phyloP scores from a whole-genome alignment of 164 flowering plant species.

The Paratinospora sagittata region DNA sequence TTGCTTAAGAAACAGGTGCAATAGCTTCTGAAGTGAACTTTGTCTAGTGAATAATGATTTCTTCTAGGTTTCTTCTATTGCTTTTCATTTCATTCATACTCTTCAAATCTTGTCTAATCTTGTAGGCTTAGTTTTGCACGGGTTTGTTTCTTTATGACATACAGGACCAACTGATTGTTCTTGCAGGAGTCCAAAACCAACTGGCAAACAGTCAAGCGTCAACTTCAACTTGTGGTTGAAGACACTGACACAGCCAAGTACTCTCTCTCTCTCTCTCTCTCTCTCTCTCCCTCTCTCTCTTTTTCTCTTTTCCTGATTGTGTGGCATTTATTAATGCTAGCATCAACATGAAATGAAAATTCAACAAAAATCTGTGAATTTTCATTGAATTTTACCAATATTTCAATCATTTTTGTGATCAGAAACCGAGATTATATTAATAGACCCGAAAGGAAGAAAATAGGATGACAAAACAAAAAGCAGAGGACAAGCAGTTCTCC shows the following conservation, averaged over 20 bases:
- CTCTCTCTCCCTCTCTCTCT: too few species aligned
- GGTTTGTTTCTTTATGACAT: constrained; percentile 1
- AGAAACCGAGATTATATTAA: too few species aligned
- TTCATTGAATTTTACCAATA: background rate
- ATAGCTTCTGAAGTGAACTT: background rate
- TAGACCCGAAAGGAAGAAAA: too few species aligned
- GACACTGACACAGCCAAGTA: constrained; percentile 92
- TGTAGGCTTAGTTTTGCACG: background rate
- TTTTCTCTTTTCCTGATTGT: too few species aligned
- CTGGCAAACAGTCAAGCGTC: constrained; percentile 76
- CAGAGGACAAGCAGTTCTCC: too few species aligned
- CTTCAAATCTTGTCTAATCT: background rate
- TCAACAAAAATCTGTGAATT: too few species aligned
- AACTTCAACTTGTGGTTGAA: constrained; percentile 75
- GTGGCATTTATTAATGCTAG: background rate
- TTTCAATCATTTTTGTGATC: too few species aligned
- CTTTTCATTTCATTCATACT: background rate
- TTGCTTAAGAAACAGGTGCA: constrained; percentile 78
- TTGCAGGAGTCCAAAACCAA: constrained; percentile 82
- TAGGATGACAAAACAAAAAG: too few species aligned
- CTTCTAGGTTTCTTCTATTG: background rate
- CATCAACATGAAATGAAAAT: background rate
- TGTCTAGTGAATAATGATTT: background rate
- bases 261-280: constrained; percentile 1
- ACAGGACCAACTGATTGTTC: background rate